phyloP scores from a whole-genome alignment of 768 basidiomycete genomes.

The Suillus sp. region DNA sequence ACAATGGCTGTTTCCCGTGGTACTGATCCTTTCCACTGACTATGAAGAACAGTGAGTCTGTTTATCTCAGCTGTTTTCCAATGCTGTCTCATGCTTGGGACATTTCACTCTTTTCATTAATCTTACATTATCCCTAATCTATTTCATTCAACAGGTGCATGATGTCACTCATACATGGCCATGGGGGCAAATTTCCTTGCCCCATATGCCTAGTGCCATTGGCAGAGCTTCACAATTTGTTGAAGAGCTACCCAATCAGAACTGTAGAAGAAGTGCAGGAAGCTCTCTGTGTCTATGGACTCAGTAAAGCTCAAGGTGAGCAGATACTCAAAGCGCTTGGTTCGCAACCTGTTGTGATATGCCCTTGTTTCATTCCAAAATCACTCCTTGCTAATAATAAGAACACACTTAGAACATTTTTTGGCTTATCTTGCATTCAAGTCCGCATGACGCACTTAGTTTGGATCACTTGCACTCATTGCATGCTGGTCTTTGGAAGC shows the following conservation, averaged over 20 bases:
- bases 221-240: slow-evolving; percentile 27
- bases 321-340: slow-evolving; percentile 23
- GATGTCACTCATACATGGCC: slow-evolving; percentile 41
- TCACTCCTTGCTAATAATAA: background rate
- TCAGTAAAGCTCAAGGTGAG: slow-evolving; percentile 21
- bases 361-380: background rate
- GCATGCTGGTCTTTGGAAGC: slow-evolving; percentile 36
- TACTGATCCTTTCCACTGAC: slow-evolving; percentile 43
- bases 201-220: slow-evolving; percentile 40
- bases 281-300: background rate
- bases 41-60: slow-evolving; percentile 50
- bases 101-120: too few species aligned
- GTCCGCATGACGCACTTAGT: slow-evolving; percentile 36
- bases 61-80: too few species aligned
- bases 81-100: too few species aligned
- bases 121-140: too few species aligned
- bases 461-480: slow-evolving; percentile 44
- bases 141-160: slow-evolving; percentile 23
- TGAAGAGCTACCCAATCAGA: slow-evolving; percentile 18
- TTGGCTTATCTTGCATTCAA: slow-evolving; percentile 37
- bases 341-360: slow-evolving; percentile 20
- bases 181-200: slow-evolving; percentile 35
- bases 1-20: slow-evolving; percentile 36
- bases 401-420: slow-evolving; percentile 41
- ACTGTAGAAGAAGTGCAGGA: slow-evolving; percentile 20